Base-by-base conservation (phyloP, 768 basidiomycete genomes). In the Termitomyces titanicus region DNA sequence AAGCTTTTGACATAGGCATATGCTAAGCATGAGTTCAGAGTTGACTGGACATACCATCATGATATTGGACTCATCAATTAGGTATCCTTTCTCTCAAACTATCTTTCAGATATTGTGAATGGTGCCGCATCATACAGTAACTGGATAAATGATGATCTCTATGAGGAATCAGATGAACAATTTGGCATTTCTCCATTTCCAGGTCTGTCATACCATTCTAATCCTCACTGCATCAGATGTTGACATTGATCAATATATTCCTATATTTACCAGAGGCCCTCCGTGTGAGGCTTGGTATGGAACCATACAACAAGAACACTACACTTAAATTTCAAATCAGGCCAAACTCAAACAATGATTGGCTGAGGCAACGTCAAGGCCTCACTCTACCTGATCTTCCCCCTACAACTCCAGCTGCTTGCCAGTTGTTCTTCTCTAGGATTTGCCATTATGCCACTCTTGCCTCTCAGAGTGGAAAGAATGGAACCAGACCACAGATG, bases 131-230 rank as follows among this genome's bases (percentile, higher is more conserved):
- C 62, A n/a, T 66, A 65, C 40, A 7, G 38, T 17, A 57, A 63
- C 15, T 66, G 65, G 65, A 34, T 59, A 1, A 66, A 66, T 58
- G 59, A 60, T 13, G 65, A 66, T 40, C 33, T 66, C 3, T 66
- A 65, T 55, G 65, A 66, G 29, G 18, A 43, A n/a, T 57, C 61
- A 5, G 22, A 22, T 1, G 61, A 63, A 43, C 34, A 48, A 18
- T 63, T 66, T 60, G 63, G 65, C 34, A n/a, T n/a, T n/a, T n/a
- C n/a, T n/a, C n/a, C 49, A 1, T 53, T 66, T 47, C 65, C 63
- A 53, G 65, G 63, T 66, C 37, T 25, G 17, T 55, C 51, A 12
- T 39, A 39, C 18, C 38, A 39, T 39, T 44, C 42, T 25, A 13
- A 43, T 37, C n/a, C 13, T 38, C 27, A 54, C 54, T 52, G 55